Conservation (phyloP, 805 yeast genomes). For the Zygoascus biomembranicola region DNA sequence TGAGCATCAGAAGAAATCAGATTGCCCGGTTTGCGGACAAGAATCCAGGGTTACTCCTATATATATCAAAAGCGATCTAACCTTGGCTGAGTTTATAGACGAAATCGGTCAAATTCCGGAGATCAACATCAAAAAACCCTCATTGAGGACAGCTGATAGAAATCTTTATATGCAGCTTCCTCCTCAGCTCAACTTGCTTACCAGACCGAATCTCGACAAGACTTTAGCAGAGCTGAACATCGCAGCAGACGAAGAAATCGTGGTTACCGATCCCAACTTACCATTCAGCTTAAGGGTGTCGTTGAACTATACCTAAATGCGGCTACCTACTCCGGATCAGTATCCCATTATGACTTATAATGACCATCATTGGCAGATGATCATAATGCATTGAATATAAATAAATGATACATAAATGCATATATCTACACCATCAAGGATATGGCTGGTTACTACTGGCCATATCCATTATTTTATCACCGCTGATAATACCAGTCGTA, state of each 20-base stretch:
- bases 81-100: slow-evolving; percentile 38
- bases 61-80: slow-evolving; percentile 18
- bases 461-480: slow-evolving; percentile 30
- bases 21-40: slow-evolving; percentile 73
- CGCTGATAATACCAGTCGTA: slow-evolving; percentile 41
- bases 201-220: slow-evolving; percentile 36
- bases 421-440: not conserved
- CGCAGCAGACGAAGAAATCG: slow-evolving; percentile 39
- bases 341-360: slow-evolving; percentile 14
- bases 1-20: slow-evolving; percentile 46
- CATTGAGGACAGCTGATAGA: slow-evolving; percentile 34
- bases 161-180: slow-evolving; percentile 43
- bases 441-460: slow-evolving; percentile 1
- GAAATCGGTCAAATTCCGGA: slow-evolving; percentile 26
- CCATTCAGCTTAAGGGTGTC: slow-evolving; percentile 35
- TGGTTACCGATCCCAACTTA: slow-evolving; percentile 44
- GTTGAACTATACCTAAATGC: slow-evolving; percentile 19
- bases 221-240: slow-evolving; percentile 32
- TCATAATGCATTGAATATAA: not conserved
- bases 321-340: too few relatives aligned
- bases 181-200: slow-evolving; percentile 36
- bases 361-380: too few relatives aligned
- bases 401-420: not conserved
- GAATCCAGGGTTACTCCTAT: slow-evolving; percentile 16
- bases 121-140: slow-evolving; percentile 34